Evolutionary conservation across 495 filamentous ascomycete genomes (phyloP).

Genomic region (Articulospora tetracladia): DNA sequence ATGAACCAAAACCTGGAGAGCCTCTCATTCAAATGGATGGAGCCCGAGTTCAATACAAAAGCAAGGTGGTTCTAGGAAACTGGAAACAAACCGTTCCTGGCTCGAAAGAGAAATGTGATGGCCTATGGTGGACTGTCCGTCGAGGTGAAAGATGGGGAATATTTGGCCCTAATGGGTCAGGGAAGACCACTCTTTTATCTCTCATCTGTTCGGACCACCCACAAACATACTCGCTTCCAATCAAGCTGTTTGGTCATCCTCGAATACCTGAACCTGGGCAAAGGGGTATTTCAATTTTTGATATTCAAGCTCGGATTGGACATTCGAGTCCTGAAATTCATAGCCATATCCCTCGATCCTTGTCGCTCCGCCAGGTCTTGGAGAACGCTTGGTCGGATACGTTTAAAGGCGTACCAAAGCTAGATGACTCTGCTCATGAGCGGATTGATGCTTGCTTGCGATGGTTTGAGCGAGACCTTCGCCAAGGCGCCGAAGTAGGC

Average conservation of each 20-base stretch:
- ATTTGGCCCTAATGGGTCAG: constrained; percentile 85
- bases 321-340: constrained; percentile 94
- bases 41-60: constrained; percentile 75
- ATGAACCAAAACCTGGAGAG: constrained; percentile 36
- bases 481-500: constrained; percentile 35
- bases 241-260: constrained; percentile 78
- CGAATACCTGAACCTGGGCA: constrained; percentile 70
- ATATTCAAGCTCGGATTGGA: constrained; percentile 84
- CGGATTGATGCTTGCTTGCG: constrained; percentile 62
- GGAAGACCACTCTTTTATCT: constrained; percentile 90
- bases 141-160: constrained; percentile 86
- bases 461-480: constrained; percentile 73
- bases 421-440: constrained; percentile 48
- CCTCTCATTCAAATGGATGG: constrained; percentile 82
- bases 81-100: constrained; percentile 61
- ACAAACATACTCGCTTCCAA: constrained; percentile 84
- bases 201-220: constrained; percentile 94
- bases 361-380: constrained; percentile 70
- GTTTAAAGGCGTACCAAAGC: constrained; percentile 62
- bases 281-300: constrained; percentile 82
- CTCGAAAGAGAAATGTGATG: constrained; percentile 34
- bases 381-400: constrained; percentile 90
- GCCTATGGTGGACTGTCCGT: constrained; percentile 78
- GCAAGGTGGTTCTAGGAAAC: constrained; percentile 68
- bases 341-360: constrained; percentile 78